A percentile compares a stretch with the other conserved stretches of the same genome.
These are phyloP conservation scores for Aspergillus sergii DNA, from an alignment of 2,329 filamentous ascomycete genomes.

Conservation along the genomic window DNA sequence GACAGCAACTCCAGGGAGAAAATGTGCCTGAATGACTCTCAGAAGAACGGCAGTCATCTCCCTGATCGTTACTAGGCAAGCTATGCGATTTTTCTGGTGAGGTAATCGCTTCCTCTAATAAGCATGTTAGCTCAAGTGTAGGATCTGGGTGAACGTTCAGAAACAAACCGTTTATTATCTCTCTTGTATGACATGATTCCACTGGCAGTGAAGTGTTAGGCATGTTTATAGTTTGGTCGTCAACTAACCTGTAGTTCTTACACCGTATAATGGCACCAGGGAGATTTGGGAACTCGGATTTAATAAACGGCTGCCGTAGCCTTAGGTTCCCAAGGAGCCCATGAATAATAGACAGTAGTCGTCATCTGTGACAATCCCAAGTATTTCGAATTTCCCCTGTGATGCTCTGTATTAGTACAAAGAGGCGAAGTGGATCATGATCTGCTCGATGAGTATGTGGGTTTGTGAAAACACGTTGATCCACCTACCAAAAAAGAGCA, in stretches of 20 bases:
- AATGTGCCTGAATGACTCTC: background rate
- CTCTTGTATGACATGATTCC: background rate
- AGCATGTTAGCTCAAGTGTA: background rate
- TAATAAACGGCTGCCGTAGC: background rate
- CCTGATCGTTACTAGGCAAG: background rate
- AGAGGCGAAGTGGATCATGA: background rate
- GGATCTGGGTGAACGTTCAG: background rate
- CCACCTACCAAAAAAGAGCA: background rate
- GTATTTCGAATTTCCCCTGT: background rate
- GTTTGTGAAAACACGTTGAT: background rate
- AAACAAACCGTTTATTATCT: background rate
- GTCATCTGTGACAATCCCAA: background rate
- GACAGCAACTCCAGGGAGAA: slow-evolving; percentile 15
- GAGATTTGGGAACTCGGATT: too few relatives aligned
- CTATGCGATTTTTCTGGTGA: background rate
- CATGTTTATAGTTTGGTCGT: background rate
- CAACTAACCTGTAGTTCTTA: background rate
- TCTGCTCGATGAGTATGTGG: background rate
- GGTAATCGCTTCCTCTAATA: background rate
- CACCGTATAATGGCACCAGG: background rate
- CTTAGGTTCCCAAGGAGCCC: background rate
- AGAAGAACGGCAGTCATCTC: background rate
- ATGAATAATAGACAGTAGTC: background rate
- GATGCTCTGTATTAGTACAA: background rate
- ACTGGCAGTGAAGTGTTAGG: background rate